Evolutionary conservation across 202 grass and related monocot genomes (phyloP), one percentile per base, ranked within the genome.

Genomic region (Sporobolus alterniflorus): DNA sequence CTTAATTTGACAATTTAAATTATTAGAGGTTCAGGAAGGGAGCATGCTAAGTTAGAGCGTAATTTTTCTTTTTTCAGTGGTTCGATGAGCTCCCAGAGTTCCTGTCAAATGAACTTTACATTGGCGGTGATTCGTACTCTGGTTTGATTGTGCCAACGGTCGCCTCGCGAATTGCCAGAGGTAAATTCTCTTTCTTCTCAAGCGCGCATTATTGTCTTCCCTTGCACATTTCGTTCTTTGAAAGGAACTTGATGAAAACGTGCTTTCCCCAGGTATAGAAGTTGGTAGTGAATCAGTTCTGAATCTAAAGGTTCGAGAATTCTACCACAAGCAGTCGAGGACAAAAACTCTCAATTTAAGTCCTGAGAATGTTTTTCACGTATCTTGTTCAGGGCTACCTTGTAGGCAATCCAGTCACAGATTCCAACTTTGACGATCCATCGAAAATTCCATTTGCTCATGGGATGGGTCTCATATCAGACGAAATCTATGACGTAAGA

Each of bases 401-500:
- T 22, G 65, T 82, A 65, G 93, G 90, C 32, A 95, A 95, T 26
- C 84, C 89, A 22, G 12, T 69, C 17, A 95, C 90, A 52, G 82
- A 82, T 77, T 11, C 1, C 6, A 48, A 29, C 5, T 88, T 80
- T 48, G 87, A 83, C 74, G 3, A 0, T 25, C 71, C 61, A 14
- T 82, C 89, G 3, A 77, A 1, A 81, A 68, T 90, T n/a, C 89
- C 87, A 51, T 95, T 83, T 83, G 82, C 25, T 73, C 90, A 92
- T 40, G 90, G 93, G 52, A 81, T 82, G 78, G 93, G 76, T 32
- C 36, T 92, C 32, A 86, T 95, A 86, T 92, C 90, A 18, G 90
- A 95, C 41, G 90, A 95, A 88, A 85, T 81, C 30, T 95, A 85
- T 29, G 69, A 94, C 87, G 93, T 96, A 73, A 69, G 47, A 73